phyloP scores from a whole-genome alignment of 179 eudicot species.

The Vitellaria paradoxa region DNA sequence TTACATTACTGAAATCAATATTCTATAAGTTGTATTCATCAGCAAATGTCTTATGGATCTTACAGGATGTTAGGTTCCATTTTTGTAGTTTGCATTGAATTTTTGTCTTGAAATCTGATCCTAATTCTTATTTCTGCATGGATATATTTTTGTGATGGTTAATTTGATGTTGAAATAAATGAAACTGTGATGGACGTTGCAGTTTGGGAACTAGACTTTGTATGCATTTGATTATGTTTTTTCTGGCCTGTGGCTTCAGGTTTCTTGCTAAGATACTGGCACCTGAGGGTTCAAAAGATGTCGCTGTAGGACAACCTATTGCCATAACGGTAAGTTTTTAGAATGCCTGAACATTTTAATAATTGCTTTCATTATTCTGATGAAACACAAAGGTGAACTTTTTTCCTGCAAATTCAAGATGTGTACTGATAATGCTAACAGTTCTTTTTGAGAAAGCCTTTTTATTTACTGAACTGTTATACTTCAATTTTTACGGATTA shows the following conservation, averaged over 20 bases:
- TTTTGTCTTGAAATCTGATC: neutral
- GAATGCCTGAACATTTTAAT: neutral
- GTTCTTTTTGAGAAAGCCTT: neutral
- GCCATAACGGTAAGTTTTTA: slow-evolving; percentile 75
- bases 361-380: neutral
- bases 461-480: neutral
- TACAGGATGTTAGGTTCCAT: neutral
- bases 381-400: neutral
- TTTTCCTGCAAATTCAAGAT: slow-evolving; percentile 9
- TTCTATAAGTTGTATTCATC: neutral
- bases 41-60: slow-evolving; percentile 3
- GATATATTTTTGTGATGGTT: neutral
- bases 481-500: neutral
- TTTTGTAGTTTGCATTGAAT: slow-evolving; percentile 1
- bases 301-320: slow-evolving; percentile 85
- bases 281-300: slow-evolving; percentile 85
- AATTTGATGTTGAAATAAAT: slow-evolving; percentile 5
- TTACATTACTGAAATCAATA: neutral
- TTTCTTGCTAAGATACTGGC: slow-evolving; percentile 83
- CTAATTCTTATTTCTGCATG: neutral
- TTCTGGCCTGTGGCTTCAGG: slow-evolving; percentile 32
- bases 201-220: neutral
- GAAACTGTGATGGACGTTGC: neutral
- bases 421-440: neutral
- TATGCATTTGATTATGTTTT: slow-evolving; percentile 1